Base-by-base conservation (phyloP, 2,329 filamentous ascomycete genomes). In the Coniochaeta ligniaria region DNA sequence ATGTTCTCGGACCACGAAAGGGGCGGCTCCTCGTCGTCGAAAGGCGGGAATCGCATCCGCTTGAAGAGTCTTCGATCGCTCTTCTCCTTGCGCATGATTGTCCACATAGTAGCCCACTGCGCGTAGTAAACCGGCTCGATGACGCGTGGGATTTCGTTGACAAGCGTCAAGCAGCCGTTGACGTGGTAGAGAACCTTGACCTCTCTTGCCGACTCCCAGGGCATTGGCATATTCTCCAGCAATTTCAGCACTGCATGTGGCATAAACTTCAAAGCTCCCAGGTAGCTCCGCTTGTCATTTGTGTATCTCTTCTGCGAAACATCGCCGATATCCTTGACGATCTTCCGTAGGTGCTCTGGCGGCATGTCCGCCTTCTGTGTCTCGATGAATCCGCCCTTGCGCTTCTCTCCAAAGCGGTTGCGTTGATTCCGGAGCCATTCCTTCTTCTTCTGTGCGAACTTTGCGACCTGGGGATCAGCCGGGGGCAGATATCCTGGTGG, bases 61-160 rank as follows among this genome's bases (percentile, higher is more conserved):
- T 99, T 99, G 82, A 99, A 99, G 68, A 98, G 86, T 71, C 94
- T 82, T 74, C 95, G 82, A 70, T 99, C 95, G 71, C 92, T 95
- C 82, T 99, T 99, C 73, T 99, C 95, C 68, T 96, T 90, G 68
- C 95, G 87, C 95, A 99, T 99, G 52, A 90, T 92, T 28, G 96
- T 88, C 95, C 95, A 99, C 95, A 99, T 99, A 60, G 94, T 96
- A 14, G 95, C 95, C 95, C 95, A 99, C 74, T 99, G 95, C 61
- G 95, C 95, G 72, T 97, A 93, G 75, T 96, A 99, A 4, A 99
- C 91, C 0, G 95, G 95, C 72, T 98, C 95, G 69, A 99, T 98
- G 60, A 99, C 96, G 68, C 96, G 86, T 16, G 96, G 95, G 7
- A 89, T 92, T 78, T 99, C 95, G 73, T 99, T 99, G 69, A 99